Conservation (phyloP, 192 early-diverging fungal species). For the Mortierella hygrophila region DNA sequence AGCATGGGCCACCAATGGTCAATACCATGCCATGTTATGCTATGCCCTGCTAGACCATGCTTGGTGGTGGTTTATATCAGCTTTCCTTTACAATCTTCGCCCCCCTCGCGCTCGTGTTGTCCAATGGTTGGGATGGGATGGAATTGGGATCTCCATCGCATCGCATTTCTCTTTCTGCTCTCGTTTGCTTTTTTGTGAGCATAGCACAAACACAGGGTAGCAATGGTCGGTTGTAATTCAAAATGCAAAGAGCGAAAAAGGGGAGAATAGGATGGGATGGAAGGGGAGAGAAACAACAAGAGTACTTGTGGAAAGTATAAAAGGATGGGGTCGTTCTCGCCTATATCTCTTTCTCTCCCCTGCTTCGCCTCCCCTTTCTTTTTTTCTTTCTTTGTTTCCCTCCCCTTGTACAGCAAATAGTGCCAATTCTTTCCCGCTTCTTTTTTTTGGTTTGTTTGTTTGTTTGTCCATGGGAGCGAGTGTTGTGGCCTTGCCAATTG, state of each 20-base stretch:
- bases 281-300: not conserved
- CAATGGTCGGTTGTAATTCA: not conserved
- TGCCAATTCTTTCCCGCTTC: not conserved
- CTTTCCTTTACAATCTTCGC: not conserved
- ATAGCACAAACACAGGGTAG: not conserved
- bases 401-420: not conserved
- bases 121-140: constrained; percentile 4
- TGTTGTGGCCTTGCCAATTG: not conserved
- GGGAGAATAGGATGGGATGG: not conserved
- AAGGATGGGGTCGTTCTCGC: not conserved
- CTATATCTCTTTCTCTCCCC: not conserved
- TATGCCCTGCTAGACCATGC: not conserved
- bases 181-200: not conserved
- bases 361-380: not conserved
- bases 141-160: constrained; percentile 1
- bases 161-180: not conserved
- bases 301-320: not conserved
- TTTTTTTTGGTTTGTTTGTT: not conserved
- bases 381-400: not conserved
- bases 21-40: not conserved
- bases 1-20: not conserved
- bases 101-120: not conserved
- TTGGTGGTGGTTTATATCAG: not conserved
- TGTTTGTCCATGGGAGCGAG: not conserved
- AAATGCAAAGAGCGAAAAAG: not conserved